Evolutionary conservation across 2,329 filamentous ascomycete species (phyloP).

Genomic region (Aspergillus ustus): DNA sequence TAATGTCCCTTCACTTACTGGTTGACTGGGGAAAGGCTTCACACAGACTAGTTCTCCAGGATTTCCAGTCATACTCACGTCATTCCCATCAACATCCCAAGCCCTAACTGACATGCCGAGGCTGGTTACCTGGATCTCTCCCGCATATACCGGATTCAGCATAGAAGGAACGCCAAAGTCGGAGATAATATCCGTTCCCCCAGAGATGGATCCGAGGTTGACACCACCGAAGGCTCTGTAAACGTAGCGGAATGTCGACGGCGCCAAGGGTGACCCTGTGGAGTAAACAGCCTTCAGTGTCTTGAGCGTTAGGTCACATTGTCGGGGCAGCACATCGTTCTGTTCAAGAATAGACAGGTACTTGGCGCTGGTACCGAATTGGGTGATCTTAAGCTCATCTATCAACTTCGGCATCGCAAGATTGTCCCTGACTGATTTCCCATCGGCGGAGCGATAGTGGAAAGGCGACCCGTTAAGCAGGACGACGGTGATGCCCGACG

Average conservation of each 20-base stretch:
- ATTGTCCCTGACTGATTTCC: no score
- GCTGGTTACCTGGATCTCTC: conserved; percentile 59
- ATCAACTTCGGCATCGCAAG: no score
- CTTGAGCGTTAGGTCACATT: no score
- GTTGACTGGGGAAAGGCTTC: neutral
- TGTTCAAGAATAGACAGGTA: no score
- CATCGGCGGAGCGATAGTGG: no score
- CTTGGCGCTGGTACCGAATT: no score
- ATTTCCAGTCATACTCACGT: neutral
- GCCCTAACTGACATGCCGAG: conserved; percentile 60
- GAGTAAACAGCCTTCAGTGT: conserved; percentile 10
- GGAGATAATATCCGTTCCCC: conserved; percentile 72
- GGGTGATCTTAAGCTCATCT: no score
- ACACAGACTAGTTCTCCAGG: neutral
- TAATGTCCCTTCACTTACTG: neutral
- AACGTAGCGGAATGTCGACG: conserved; percentile 67
- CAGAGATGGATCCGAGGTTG: conserved; percentile 66
- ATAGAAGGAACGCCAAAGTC: conserved; percentile 55
- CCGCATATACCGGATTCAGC: conserved; percentile 62
- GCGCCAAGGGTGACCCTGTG: conserved; percentile 71
- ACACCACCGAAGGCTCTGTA: no score
- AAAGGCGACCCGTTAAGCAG: no score
- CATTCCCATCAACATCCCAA: neutral
- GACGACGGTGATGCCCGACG: no score
- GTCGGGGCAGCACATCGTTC: no score